Evolutionary conservation across 1,284 basidiomycete species (phyloP), one percentile per base, ranked within the genome.

Genomic region (Gymnopus androsaceus): DNA sequence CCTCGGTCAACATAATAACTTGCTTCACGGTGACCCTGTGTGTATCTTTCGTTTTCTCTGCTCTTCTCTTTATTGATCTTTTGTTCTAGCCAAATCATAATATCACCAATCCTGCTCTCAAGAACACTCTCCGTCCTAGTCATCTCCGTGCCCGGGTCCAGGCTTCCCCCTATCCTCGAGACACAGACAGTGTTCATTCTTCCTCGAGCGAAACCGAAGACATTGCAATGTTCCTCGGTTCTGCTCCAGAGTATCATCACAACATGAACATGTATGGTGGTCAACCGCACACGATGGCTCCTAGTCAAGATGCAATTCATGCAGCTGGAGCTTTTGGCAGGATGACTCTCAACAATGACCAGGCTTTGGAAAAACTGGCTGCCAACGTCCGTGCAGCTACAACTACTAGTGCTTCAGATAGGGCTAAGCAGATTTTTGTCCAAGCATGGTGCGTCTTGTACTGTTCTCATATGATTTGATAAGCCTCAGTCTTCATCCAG

Each of bases 361-460:
- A 91, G 62, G 83, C 83, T 15, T 78, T 92, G 58, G 91, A 93
- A 74, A 92, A 92, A 74, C 76, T 93, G 54, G 90, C 90, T 7
- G 87, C 87, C 51, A 92, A 92, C 64, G 90, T 93, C 50, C 84
- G 91, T 41, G 89, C 88, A 33, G 91, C 90, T 11, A 93, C 91
- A 2, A 93, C 91, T 12, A 93, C 91, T 36, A 92, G 88, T 67
- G 91, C 90, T 46, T 92, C 90, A 11, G 90, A 93, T 70, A 77
- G 91, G 66, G 90, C 90, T 48, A 92, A 93, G 67, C 90, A 93
- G 75, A 92, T 93, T 65, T 93, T 93, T 67, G 90, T 93, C 27
- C 91, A 93, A 71, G 90, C 90, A 58, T 93, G 90, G 90, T 92
- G 58, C 64, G 83, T 75, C 54, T 41, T 51, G 58, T 56, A 37